Conservation (phyloP, 306 rosid genomes). For the Gynostemma pentaphyllum region DNA sequence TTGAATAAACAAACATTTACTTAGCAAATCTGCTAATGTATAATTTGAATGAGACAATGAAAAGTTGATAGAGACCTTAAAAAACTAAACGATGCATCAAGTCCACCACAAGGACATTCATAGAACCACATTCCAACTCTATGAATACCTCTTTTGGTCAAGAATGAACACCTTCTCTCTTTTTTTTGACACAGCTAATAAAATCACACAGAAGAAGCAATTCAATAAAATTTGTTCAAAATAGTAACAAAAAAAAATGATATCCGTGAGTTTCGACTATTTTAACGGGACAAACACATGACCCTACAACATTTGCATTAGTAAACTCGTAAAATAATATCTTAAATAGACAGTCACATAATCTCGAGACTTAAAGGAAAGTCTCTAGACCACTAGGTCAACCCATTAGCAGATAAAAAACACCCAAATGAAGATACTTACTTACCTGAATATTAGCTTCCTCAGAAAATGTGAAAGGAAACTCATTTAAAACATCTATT, state of each 20-base stretch:
- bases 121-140: conserved; percentile 62
- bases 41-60: no score
- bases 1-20: not conserved
- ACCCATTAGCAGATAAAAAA: no score
- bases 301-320: no score
- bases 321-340: no score
- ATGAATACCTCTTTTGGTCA: conserved; percentile 60
- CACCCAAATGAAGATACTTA: not conserved
- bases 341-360: no score
- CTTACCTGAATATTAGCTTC: conserved; percentile 65
- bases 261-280: no score
- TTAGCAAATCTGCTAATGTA: no score
- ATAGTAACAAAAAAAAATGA: no score
- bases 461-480: conserved; percentile 65
- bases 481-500: conserved; percentile 40
- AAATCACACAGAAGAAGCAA: conserved; percentile 11
- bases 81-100: conserved; percentile 31
- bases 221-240: not conserved
- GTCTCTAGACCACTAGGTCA: no score
- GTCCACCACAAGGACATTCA: conserved; percentile 60
- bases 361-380: no score
- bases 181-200: conserved; percentile 50
- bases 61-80: conserved; percentile 36
- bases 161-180: conserved; percentile 68
- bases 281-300: no score